Evolutionary conservation across 2,329 filamentous ascomycete genomes (phyloP), one percentile per base, ranked within the genome.

Genomic region (Trichoderma brevicompactum): DNA sequence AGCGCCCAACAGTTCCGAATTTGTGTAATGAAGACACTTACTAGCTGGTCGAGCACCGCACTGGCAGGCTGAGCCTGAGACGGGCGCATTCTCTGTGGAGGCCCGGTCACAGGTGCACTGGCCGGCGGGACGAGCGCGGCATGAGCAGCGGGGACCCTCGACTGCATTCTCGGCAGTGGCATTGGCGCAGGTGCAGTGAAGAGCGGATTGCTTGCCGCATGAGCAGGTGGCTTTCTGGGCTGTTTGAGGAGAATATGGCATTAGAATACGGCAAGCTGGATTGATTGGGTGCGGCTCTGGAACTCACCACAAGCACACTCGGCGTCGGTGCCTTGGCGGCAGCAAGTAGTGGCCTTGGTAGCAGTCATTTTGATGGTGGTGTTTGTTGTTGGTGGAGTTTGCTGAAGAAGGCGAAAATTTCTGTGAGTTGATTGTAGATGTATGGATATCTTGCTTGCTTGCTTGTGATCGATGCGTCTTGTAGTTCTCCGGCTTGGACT

Each of bases 131-230:
- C 92, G 89, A 71, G 90, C 88, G 71, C 92, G 87, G 83, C 93
- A 96, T 50, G 91, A 93, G 84, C 92, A 97, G 71, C 92, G 85
- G 44, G 91, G 84, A 7, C 92, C 92, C 7, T 82, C 77, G 64
- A 92, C 76, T 46, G 80, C 80, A 83, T 97, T 97, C 83, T 97
- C 94, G 15, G 82, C 79, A 4, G 83, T 69, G 4, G 93, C 85
- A 78, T 92, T 94, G 73, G 87, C 87, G 81, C 94, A 97, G 68
- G 83, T 90, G 86, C 94, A 98, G 77, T 94, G 84, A 55, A 97
- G 87, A 56, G 94, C 94, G 4, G 88, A 87, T 76, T 95, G 86
- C 82, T 97, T 88, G 75, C 94, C 94, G 77, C 94, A 98, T 15
- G 92, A 96, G 87, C 93, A 97, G 67, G 83, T 89, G 8, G 87